These are phyloP conservation scores for Aeminium ludgeri DNA, from an alignment of 495 filamentous ascomycete species.

Conservation along the genomic window DNA sequence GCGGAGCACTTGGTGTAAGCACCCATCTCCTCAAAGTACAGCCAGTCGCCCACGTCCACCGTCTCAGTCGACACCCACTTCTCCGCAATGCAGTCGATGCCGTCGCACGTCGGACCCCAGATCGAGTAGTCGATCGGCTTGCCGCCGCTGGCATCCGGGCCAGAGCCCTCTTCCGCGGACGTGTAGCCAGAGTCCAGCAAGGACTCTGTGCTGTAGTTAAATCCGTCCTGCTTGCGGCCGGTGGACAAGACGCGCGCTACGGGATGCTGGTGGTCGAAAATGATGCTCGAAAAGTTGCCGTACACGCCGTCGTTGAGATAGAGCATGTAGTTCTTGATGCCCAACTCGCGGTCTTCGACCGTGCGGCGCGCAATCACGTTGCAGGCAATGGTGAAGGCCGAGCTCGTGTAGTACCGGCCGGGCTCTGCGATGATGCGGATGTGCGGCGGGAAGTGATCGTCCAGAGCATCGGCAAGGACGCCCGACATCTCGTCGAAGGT, in stretches of 20 bases:
- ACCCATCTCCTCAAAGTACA: slow-evolving; percentile 97
- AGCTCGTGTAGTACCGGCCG: slow-evolving; percentile 82
- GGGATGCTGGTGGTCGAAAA: slow-evolving; percentile 95
- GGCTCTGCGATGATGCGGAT: slow-evolving; percentile 90
- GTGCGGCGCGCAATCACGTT: slow-evolving; percentile 93
- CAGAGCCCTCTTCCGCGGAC: slow-evolving; percentile 6
- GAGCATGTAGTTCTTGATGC: slow-evolving; percentile 66
- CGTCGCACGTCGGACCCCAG: slow-evolving; percentile 97
- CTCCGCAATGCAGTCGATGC: slow-evolving; percentile 79
- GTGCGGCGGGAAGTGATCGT: slow-evolving; percentile 69
- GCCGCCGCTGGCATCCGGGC: slow-evolving; percentile 10
- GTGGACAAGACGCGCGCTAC: slow-evolving; percentile 61
- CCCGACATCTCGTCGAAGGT: slow-evolving; percentile 81
- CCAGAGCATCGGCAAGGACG: slow-evolving; percentile 62
- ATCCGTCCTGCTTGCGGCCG: slow-evolving; percentile 27
- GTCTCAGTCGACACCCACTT: slow-evolving; percentile 54
- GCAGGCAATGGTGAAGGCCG: slow-evolving; percentile 83
- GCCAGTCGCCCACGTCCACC: slow-evolving; percentile 85
- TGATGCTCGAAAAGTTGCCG: slow-evolving; percentile 95
- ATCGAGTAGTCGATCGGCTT: slow-evolving; percentile 57
- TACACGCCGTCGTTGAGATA: slow-evolving; percentile 96
- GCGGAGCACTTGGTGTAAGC: slow-evolving; percentile 96
- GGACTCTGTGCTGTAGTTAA: slow-evolving; percentile 21
- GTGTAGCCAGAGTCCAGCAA: slow-evolving; percentile 12
- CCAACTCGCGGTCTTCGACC: slow-evolving; percentile 42